Percentiles rank a stretch among this genome's conserved stretches.
These are phyloP conservation scores for Talaromyces proteolyticus DNA, from an alignment of 495 filamentous ascomycete genomes.

Conservation along the genomic window DNA sequence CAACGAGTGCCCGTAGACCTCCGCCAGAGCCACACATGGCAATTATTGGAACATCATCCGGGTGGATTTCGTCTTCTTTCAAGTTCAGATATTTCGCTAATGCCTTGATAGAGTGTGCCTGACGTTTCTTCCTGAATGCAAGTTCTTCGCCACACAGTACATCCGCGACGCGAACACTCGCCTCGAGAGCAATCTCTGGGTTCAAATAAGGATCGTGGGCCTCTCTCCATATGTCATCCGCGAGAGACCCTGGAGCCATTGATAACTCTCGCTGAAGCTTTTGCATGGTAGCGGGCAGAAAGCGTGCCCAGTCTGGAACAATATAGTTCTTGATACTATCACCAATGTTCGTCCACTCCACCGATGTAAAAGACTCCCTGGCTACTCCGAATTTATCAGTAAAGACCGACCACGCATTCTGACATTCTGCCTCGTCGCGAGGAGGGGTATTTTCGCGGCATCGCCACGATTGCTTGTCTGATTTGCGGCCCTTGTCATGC, in stretches of 20 bases:
- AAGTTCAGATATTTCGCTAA: conserved; percentile 77
- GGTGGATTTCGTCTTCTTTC: conserved; percentile 73
- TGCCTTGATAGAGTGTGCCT: conserved; percentile 57
- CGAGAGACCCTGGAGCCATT: conserved; percentile 77
- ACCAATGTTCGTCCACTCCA: conserved; percentile 55
- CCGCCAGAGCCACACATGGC: conserved; percentile 92
- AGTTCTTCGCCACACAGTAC: conserved; percentile 84
- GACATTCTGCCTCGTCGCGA: conserved; percentile 17
- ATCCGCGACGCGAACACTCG: conserved; percentile 71
- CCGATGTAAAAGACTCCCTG: conserved; percentile 44
- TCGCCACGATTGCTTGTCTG: conserved; percentile 7
- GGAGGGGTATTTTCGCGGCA: conserved; percentile 1
- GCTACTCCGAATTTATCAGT: conserved; percentile 48
- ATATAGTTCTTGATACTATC: conserved; percentile 64
- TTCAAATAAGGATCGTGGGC: conserved; percentile 75
- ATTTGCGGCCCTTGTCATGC: background rate
- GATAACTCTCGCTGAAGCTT: conserved; percentile 88
- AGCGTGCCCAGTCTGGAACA: conserved; percentile 73
- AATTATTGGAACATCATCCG: conserved; percentile 87
- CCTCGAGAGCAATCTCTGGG: conserved; percentile 77
- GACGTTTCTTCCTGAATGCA: conserved; percentile 59
- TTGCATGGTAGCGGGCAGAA: conserved; percentile 67
- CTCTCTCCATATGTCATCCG: conserved; percentile 90
- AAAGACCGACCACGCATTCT: conserved; percentile 55
- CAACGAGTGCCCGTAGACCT: conserved; percentile 82